phyloP scores from a whole-genome alignment of 768 basidiomycete species.

The Lactarius pseudohatsudake region DNA sequence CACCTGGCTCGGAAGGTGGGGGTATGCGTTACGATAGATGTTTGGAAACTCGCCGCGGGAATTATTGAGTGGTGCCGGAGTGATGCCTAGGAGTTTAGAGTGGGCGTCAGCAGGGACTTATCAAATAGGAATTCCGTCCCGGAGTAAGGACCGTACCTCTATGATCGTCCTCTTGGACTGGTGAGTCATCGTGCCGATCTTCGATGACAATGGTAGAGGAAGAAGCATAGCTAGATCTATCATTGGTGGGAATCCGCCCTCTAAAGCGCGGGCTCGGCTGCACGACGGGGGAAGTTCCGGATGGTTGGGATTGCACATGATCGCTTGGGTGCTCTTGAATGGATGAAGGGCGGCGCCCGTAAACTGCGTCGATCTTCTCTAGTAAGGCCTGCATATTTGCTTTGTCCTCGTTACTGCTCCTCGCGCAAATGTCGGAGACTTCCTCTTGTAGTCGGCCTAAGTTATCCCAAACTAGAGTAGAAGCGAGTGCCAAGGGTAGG shows the following conservation, averaged over 20 bases:
- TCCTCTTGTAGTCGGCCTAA: neutral
- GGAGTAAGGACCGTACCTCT: neutral
- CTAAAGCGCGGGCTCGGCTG: no score
- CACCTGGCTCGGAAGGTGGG: neutral
- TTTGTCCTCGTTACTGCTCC: no score
- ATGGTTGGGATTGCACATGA: no score
- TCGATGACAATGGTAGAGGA: neutral
- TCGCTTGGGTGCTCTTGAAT: no score
- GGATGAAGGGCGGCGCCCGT: no score
- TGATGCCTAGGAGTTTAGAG: neutral
- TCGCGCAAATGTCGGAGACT: neutral
- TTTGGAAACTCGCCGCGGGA: neutral
- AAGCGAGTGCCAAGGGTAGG: neutral
- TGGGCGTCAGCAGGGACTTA: neutral
- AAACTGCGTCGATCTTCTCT: no score
- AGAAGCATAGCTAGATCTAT: neutral
- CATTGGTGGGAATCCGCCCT: no score
- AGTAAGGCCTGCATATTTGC: no score
- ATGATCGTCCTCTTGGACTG: neutral
- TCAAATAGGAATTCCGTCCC: neutral
- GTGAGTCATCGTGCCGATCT: neutral
- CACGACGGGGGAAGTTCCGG: no score
- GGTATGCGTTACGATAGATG: neutral
- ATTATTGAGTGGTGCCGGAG: neutral
- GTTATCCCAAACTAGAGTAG: conserved; percentile 1